Percentiles rank a stretch among this genome's conserved stretches.
Conservation (phyloP, 768 basidiomycete genomes). For the Mycena alexandri region DNA sequence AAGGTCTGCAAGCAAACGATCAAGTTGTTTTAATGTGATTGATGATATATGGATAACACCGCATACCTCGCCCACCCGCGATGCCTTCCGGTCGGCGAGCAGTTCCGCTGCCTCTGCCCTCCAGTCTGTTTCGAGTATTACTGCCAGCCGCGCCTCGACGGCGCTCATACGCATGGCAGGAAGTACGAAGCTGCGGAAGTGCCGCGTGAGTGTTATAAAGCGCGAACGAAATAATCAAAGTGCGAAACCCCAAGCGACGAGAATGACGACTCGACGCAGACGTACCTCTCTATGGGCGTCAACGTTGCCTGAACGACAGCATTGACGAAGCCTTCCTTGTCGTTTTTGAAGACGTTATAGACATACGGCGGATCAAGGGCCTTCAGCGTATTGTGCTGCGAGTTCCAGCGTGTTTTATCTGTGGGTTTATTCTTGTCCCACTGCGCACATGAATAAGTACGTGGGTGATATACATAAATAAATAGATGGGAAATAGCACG, state of each 20-base stretch:
- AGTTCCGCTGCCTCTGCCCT: constrained; percentile 39
- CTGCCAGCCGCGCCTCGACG: constrained; percentile 42
- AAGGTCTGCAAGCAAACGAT: not conserved
- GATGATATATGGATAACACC: not conserved
- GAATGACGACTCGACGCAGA: not conserved
- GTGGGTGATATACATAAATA: constrained; percentile 14
- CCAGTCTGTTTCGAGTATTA: constrained; percentile 51
- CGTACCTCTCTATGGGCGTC: constrained; percentile 47
- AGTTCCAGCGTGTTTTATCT: constrained; percentile 44
- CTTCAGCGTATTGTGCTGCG: constrained; percentile 49
- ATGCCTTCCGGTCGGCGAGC: constrained; percentile 6
- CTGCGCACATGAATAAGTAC: constrained; percentile 32
- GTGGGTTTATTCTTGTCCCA: constrained; percentile 47
- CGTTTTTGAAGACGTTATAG: constrained; percentile 47
- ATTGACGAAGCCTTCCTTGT: constrained; percentile 45
- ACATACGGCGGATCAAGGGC: constrained; percentile 51
- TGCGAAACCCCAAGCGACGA: no score
- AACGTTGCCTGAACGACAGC: constrained; percentile 43
- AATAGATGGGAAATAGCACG: constrained; percentile 5
- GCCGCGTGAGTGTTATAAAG: not conserved
- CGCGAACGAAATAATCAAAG: not conserved
- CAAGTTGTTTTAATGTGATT: not conserved
- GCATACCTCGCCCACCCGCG: not conserved
- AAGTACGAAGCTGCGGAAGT: constrained; percentile 43
- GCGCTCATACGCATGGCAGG: constrained; percentile 45